Base-by-base conservation (phyloP, 176 grass and related monocot genomes). In the Tuctoria greenei region DNA sequence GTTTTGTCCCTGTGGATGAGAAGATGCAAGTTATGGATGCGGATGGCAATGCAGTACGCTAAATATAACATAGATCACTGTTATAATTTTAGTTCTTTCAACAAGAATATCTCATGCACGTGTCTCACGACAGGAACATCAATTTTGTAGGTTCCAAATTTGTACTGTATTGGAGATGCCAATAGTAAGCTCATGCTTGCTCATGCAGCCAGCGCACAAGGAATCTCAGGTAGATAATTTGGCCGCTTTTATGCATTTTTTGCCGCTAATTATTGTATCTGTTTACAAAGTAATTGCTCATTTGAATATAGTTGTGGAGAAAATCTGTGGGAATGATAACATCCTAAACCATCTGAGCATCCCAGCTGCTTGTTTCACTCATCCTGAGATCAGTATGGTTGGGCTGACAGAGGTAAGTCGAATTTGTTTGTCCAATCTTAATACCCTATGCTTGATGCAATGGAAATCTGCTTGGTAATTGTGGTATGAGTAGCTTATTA, bases 321-420 rank as follows among this genome's bases (percentile, higher is more conserved):
- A 89, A 89, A 66, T 91, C 17, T 84, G 73, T 62, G 92, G 92
- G 26, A 91, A 66, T 43, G 80, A 87, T 62, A 78, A 96, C 73
- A 84, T 96, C 60, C 83, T 96, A 66, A 96, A 96, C 54, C 92
- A 96, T 86, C 84, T 89, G 75, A 96, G 92, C 74, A 89, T 96
- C 64, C 89, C 92, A 1, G 92, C 92, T 61, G 92, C 92, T 61
- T 96, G 89, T 89, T 96, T 96, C 74, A 96, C 92, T 55, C 92
- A 96, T 81, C 89, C 92, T 69, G 89, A 96, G 74, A 96, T 96
- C 35, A 96, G 92, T 75, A 96, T 96, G 92, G 89, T 96, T 87
- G 92, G 92, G 39, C 69, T 96, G 21, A 96, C 86, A 75, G 92
- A 96, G 86, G 92, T 91, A 96, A 64, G 50, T 70, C 46, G 71